These are phyloP conservation scores for Zygosaccharomyces pseudobailii DNA, from an alignment of 1,139 yeast species.

Conservation along the genomic window DNA sequence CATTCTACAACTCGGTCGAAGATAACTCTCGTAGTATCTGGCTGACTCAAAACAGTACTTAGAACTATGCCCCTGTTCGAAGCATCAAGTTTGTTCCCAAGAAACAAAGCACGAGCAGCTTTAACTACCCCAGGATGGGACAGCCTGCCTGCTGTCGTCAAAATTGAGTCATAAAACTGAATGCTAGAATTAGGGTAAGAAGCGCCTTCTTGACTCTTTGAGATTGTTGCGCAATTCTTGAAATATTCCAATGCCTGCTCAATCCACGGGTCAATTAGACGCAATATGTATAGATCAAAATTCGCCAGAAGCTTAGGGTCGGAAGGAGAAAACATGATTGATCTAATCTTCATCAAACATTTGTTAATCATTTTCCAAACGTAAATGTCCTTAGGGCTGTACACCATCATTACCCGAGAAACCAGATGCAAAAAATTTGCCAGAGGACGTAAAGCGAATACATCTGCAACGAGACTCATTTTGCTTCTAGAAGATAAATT, in stretches of 20 bases:
- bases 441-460: slow-evolving; percentile 55
- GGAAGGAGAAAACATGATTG: slow-evolving; percentile 6
- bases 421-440: slow-evolving; percentile 55
- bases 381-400: slow-evolving; percentile 48
- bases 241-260: slow-evolving; percentile 39
- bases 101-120: slow-evolving; percentile 36
- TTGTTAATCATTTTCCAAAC: slow-evolving; percentile 51
- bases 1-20: slow-evolving; percentile 48
- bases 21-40: slow-evolving; percentile 41
- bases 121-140: slow-evolving; percentile 47
- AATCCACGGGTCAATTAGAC: slow-evolving; percentile 42
- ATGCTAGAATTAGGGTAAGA: too few relatives aligned
- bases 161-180: slow-evolving; percentile 49
- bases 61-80: slow-evolving; percentile 45
- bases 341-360: slow-evolving; percentile 6
- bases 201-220: too few relatives aligned
- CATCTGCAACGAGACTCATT: slow-evolving; percentile 64
- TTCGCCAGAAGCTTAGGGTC: slow-evolving; percentile 33
- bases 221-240: slow-evolving; percentile 13
- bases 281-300: slow-evolving; percentile 41
- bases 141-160: slow-evolving; percentile 50
- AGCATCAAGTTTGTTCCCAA: neutral
- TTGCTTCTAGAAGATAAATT: slow-evolving; percentile 54
- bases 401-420: slow-evolving; percentile 42
- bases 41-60: slow-evolving; percentile 42